Conservation (phyloP, 2,329 filamentous ascomycete genomes). For the Penicillium occitanis region DNA sequence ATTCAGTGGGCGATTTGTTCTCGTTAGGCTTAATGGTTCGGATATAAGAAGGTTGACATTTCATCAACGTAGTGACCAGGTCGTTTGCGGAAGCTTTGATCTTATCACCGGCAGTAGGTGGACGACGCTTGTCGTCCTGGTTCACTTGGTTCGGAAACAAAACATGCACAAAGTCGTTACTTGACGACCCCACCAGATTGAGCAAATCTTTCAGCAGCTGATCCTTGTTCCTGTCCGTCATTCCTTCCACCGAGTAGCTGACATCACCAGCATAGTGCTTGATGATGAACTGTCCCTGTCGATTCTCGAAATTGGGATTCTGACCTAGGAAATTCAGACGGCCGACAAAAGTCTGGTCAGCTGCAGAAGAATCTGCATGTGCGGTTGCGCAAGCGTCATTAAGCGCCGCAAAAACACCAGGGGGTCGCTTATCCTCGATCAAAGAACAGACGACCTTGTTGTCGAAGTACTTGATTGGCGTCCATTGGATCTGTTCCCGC, state of each 20-base stretch:
- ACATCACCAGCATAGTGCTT: constrained; percentile 99
- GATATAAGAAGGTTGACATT: constrained; percentile 95
- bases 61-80: constrained; percentile 92
- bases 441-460: constrained; percentile 98
- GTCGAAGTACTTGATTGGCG: constrained; percentile 98
- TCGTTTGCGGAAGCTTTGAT: constrained; percentile 95
- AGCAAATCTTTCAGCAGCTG: constrained; percentile 91
- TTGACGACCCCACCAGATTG: constrained; percentile 78
- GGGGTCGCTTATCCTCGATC: constrained; percentile 87
- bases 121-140: constrained; percentile 90
- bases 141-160: constrained; percentile 93
- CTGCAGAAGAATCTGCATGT: constrained; percentile 89
- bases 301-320: constrained; percentile 85
- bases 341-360: constrained; percentile 94
- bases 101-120: constrained; percentile 92
- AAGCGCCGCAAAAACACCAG: constrained; percentile 89
- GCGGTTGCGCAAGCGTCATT: constrained; percentile 99
- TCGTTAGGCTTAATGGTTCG: constrained; percentile 99
- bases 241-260: constrained; percentile 88
- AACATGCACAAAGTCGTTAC: constrained; percentile 80
- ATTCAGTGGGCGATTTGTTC: constrained; percentile 93
- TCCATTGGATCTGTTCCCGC: constrained; percentile 95
- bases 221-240: constrained; percentile 99
- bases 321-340: constrained; percentile 81
- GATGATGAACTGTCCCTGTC: constrained; percentile 95